Evolutionary conservation across 352 stramenopile species (phyloP).

Genomic region (Globisporangium mamillatum): DNA sequence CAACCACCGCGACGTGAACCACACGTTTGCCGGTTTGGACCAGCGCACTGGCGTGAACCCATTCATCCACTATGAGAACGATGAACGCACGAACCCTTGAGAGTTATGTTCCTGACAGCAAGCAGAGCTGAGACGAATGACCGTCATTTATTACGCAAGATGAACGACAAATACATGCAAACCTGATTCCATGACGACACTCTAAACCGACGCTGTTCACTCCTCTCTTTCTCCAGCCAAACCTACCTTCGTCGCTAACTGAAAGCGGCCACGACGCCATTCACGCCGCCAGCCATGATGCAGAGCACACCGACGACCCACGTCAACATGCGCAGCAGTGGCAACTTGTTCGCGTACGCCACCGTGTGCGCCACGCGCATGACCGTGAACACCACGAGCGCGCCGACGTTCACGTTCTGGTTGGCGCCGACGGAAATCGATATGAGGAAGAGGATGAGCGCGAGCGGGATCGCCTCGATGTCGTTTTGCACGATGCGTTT

Average conservation of each 20-base stretch:
- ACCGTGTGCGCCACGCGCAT: constrained; percentile 29
- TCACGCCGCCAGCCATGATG: constrained; percentile 13
- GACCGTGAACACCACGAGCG: constrained; percentile 27
- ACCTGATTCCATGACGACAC: too few species aligned
- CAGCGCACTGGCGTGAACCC: constrained; percentile 28
- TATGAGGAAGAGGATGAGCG: constrained; percentile 16
- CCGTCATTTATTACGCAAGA: too few species aligned
- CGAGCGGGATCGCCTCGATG: constrained; percentile 28
- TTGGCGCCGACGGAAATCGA: constrained; percentile 21
- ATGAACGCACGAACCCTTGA: background rate
- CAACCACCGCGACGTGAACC: constrained; percentile 80
- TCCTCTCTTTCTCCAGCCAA: background rate
- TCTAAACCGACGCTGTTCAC: too few species aligned
- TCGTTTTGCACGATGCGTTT: constrained; percentile 39
- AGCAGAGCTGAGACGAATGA: too few species aligned
- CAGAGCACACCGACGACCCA: constrained; percentile 17
- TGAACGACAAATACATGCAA: too few species aligned
- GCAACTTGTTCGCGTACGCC: constrained; percentile 29
- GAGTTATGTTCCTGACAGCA: too few species aligned
- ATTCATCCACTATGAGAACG: constrained; percentile 32
- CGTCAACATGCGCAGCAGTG: constrained; percentile 27
- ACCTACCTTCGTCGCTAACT: background rate
- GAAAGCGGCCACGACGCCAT: background rate
- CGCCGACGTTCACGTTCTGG: constrained; percentile 19
- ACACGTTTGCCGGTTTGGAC: constrained; percentile 43